phyloP scores from a whole-genome alignment of 2,329 filamentous ascomycete genomes.

The Paraphoma sp. region DNA sequence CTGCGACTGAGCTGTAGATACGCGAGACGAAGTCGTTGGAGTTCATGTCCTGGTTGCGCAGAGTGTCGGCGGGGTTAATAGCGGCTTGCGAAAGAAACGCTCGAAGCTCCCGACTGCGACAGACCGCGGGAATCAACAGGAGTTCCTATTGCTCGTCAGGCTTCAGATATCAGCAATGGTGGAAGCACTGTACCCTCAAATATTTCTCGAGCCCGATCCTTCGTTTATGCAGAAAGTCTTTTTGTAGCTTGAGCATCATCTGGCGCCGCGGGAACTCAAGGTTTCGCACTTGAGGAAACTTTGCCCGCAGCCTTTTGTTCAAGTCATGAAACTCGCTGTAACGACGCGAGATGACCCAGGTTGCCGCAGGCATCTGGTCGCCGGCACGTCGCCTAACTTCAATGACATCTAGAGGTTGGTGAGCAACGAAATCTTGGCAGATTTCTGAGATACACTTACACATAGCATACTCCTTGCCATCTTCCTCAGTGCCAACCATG shows the following conservation, averaged over 20 bases:
- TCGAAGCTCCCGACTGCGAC: conserved; percentile 88
- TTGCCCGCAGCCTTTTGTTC: conserved; percentile 83
- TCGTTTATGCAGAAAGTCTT: conserved; percentile 91
- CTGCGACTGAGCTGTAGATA: conserved; percentile 94
- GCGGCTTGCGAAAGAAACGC: conserved; percentile 90
- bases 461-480: conserved; percentile 90
- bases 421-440: background rate
- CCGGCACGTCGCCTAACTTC: conserved; percentile 90
- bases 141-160: conserved; percentile 61
- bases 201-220: conserved; percentile 85
- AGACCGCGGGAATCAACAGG: conserved; percentile 87
- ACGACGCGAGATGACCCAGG: conserved; percentile 88
- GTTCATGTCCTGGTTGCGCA: conserved; percentile 66
- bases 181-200: conserved; percentile 53
- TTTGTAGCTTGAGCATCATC: conserved; percentile 95
- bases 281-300: conserved; percentile 85
- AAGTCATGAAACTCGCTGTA: conserved; percentile 98
- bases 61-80: conserved; percentile 71
- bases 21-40: conserved; percentile 83
- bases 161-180: background rate
- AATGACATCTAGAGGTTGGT: conserved; percentile 67
- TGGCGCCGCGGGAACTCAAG: conserved; percentile 91
- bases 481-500: conserved; percentile 88
- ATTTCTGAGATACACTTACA: conserved; percentile 58
- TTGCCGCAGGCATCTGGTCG: conserved; percentile 95